Evolutionary conservation across 2,329 filamentous ascomycete species (phyloP).

Genomic region (Botrytis sinoallii): DNA sequence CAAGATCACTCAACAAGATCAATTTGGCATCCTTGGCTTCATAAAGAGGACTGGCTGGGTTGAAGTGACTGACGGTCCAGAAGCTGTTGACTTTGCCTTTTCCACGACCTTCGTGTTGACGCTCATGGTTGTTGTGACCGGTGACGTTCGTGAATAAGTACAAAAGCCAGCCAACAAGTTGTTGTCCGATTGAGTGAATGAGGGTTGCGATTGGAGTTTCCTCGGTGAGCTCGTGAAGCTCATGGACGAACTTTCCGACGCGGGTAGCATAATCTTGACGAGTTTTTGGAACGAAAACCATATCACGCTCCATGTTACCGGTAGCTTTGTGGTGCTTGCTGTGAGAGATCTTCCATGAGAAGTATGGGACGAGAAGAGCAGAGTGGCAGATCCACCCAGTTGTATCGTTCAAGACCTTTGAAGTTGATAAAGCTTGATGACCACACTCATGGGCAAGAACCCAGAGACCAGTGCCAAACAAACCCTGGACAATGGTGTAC

Average conservation of each 20-base stretch:
- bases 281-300: constrained; percentile 97
- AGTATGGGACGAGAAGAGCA: constrained; percentile 87
- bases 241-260: constrained; percentile 71
- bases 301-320: constrained; percentile 94
- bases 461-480: constrained; percentile 93
- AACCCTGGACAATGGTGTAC: constrained; percentile 76
- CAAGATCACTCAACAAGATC: constrained; percentile 83
- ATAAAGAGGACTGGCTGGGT: constrained; percentile 82
- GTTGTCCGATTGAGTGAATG: constrained; percentile 72
- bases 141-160: constrained; percentile 92
- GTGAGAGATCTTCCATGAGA: constrained; percentile 99
- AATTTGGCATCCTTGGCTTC: constrained; percentile 87
- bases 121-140: constrained; percentile 91
- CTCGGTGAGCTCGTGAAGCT: constrained; percentile 85
- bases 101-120: constrained; percentile 88
- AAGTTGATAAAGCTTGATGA: constrained; percentile 94
- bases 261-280: constrained; percentile 75
- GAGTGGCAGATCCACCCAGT: constrained; percentile 93
- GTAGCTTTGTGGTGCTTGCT: constrained; percentile 99
- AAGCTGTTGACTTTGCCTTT: constrained; percentile 87
- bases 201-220: constrained; percentile 88
- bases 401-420: constrained; percentile 83
- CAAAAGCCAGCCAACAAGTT: constrained; percentile 88
- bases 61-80: constrained; percentile 91
- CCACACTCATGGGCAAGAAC: constrained; percentile 97